Evolutionary conservation across 345 rosid genomes (phyloP).

Genomic region (Toxicodendron radicans): DNA sequence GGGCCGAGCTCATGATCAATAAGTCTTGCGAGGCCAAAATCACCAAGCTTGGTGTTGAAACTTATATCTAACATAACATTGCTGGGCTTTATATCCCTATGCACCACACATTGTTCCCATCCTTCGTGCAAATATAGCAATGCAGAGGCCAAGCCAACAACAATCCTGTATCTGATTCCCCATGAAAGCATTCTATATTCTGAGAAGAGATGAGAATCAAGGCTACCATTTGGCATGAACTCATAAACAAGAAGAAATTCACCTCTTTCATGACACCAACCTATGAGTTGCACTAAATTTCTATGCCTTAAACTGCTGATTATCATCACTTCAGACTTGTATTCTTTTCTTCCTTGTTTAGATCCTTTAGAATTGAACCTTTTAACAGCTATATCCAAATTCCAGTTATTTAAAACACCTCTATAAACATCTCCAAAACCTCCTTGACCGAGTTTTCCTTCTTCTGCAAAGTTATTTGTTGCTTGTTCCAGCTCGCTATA

Average conservation of each 20-base stretch:
- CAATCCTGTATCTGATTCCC: slow-evolving; percentile 42
- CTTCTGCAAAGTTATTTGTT: slow-evolving; percentile 44
- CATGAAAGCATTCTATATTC: slow-evolving; percentile 37
- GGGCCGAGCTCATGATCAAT: slow-evolving; percentile 48
- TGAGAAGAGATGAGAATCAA: slow-evolving; percentile 54
- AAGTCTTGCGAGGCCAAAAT: slow-evolving; percentile 62
- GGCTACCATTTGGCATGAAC: slow-evolving; percentile 70
- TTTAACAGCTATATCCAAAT: slow-evolving; percentile 44
- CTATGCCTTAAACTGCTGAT: slow-evolving; percentile 60
- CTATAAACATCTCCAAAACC: slow-evolving; percentile 58
- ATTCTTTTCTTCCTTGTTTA: slow-evolving; percentile 54
- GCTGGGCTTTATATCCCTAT: slow-evolving; percentile 62
- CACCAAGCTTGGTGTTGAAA: slow-evolving; percentile 62
- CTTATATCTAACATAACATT: slow-evolving; percentile 59
- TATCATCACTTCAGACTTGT: slow-evolving; percentile 46
- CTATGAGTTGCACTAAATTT: slow-evolving; percentile 63
- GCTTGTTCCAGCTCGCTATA: slow-evolving; percentile 44
- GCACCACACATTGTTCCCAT: slow-evolving; percentile 67
- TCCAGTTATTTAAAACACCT: slow-evolving; percentile 38
- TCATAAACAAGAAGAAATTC: slow-evolving; percentile 62
- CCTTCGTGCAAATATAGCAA: slow-evolving; percentile 61
- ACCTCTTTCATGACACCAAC: slow-evolving; percentile 64
- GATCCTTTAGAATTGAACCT: slow-evolving; percentile 40
- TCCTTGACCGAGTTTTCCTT: slow-evolving; percentile 60
- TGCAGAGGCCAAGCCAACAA: slow-evolving; percentile 51